Evolutionary conservation across 495 filamentous ascomycete genomes (phyloP), one percentile per base, ranked within the genome.

Genomic region (Penicillium cosmopolitanum): DNA sequence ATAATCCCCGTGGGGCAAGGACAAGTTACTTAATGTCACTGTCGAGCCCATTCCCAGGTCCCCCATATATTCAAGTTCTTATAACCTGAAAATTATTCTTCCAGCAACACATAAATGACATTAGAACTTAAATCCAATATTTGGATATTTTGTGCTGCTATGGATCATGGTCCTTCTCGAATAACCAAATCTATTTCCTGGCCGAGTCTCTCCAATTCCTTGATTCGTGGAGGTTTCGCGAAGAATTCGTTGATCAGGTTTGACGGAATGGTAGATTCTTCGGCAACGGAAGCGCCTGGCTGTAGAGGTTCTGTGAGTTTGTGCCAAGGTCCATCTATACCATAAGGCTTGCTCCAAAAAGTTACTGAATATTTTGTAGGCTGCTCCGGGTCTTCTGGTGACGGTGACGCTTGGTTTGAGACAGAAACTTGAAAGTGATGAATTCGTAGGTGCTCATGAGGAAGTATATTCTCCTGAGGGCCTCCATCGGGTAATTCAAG

Each of bases 401-500:
- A 50, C 6, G 31, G 18, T 38, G 36, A n/a, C 2, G 36, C 11
- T 15, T 36, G 31, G 13, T 51, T 19, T 33, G 16, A 15, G 11
- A 58, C 53, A 8, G 13, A 19, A 50, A 21, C 19, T 21, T 21
- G 19, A 21, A 66, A 66, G 43, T 66, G 53, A 53, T 60, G 53
- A 0, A 66, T 55, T 11, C 63, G 63, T 13, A 38, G 53, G 23
- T 56, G 28, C 25, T 66, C 60, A 15, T 59, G 56, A 18, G 56
- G 56, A n/a, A 60, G 33, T 28, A 48, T 2, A n/a, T 56, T 33
- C 11, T 35, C 33, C 15, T 53, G 34, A n/a, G 35, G 16, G 15
- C 43, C 23, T 25, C 31, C 57, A 5, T 28, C 56, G 4, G 31
- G 18, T 12, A 15, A n/a, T 8, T 23, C 23, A 23, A 23, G 23